Percentiles rank a stretch among this genome's conserved stretches.
phyloP scores from a whole-genome alignment of 768 basidiomycete species.

The Boletus eberwhitei region DNA sequence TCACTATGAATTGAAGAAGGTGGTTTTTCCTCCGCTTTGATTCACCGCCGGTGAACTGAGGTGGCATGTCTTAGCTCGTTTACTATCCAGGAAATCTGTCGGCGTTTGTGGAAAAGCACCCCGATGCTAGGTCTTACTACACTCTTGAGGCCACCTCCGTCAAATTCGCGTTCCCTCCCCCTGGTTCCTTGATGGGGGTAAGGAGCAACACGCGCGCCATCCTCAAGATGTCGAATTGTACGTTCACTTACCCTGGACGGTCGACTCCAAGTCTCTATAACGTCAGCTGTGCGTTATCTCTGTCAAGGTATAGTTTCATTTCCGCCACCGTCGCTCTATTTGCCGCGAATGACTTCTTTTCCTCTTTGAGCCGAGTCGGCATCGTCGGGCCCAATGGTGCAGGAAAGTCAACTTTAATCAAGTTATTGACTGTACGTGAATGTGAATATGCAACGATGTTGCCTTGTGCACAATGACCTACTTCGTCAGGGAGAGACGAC shows the following conservation, averaged over 20 bases:
- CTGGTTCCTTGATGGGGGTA: conserved; percentile 95
- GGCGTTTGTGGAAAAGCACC: conserved; percentile 83
- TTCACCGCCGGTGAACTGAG: conserved; percentile 16
- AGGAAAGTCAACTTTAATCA: conserved; percentile 94
- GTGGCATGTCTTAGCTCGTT: conserved; percentile 55
- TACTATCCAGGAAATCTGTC: conserved; percentile 95
- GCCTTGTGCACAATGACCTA: conserved; percentile 8
- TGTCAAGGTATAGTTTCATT: conserved; percentile 65
- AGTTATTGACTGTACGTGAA: conserved; percentile 73
- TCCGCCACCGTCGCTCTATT: conserved; percentile 20
- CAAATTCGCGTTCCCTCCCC: conserved; percentile 94
- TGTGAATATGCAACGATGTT: conserved; percentile 1
- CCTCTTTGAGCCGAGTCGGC: conserved; percentile 71
- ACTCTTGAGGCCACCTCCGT: conserved; percentile 90
- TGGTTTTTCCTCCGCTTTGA: conserved; percentile 22
- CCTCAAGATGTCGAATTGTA: conserved; percentile 86
- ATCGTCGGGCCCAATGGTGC: conserved; percentile 93
- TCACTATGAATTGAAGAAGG: conserved; percentile 95
- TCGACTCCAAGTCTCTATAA: conserved; percentile 75
- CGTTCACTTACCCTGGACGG: conserved; percentile 91
- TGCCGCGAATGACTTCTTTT: conserved; percentile 20
- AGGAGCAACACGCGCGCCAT: conserved; percentile 95
- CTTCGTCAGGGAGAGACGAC: conserved; percentile 74
- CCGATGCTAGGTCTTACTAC: conserved; percentile 95
- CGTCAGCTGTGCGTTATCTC: conserved; percentile 89